phyloP scores from a whole-genome alignment of 768 basidiomycete species.

The Suillus ampliporus region DNA sequence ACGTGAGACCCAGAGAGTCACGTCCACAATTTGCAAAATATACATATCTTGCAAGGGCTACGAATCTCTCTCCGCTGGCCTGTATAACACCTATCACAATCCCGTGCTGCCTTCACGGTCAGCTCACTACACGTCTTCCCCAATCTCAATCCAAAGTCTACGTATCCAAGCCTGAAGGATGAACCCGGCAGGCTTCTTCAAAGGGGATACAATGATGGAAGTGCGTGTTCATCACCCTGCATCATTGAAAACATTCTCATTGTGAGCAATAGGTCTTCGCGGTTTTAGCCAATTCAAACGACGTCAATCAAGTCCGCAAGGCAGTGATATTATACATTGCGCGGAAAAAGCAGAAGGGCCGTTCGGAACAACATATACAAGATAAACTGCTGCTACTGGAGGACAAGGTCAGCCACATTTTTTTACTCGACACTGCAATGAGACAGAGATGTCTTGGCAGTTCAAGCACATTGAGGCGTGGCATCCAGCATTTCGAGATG shows the following conservation, averaged over 20 bases:
- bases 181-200: neutral
- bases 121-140: neutral
- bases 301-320: neutral
- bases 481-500: neutral
- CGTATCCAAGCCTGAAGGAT: neutral
- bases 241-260: neutral
- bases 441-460: neutral
- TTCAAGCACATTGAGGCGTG: neutral
- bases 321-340: conserved; percentile 2
- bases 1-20: neutral
- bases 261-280: neutral
- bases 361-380: conserved; percentile 3
- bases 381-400: neutral
- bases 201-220: conserved; percentile 3
- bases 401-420: neutral
- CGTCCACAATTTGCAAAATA: neutral
- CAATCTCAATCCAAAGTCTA: neutral
- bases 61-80: neutral
- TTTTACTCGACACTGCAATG: neutral
- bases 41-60: neutral
- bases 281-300: neutral
- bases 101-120: neutral
- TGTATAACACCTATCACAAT: neutral
- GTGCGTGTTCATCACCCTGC: neutral
- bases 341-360: neutral